Conservation (phyloP, 148 eudicot genomes). For the Silene latifolia region DNA sequence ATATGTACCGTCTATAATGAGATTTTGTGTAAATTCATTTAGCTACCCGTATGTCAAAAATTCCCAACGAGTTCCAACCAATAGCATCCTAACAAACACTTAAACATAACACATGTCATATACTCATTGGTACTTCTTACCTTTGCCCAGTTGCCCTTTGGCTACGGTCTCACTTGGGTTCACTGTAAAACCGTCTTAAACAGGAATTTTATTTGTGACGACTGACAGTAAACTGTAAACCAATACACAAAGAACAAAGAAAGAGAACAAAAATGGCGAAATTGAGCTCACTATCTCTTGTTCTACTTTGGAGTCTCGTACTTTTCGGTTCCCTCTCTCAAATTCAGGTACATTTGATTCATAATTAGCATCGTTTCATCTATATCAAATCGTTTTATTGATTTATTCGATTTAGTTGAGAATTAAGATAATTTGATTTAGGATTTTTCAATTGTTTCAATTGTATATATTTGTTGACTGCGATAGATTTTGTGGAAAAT, state of each 20-base stretch:
- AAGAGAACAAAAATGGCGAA: conserved; percentile 34
- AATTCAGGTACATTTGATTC: conserved; percentile 41
- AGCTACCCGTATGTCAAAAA: no score
- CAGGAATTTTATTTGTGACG: no score
- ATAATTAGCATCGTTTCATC: background rate
- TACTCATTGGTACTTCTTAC: background rate
- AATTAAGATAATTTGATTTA: background rate
- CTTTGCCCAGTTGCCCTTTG: no score
- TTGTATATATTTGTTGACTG: background rate
- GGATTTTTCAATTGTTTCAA: conserved; percentile 17
- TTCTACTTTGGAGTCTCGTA: conserved; percentile 34
- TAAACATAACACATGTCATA: conserved; percentile 11
- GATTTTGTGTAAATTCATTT: no score
- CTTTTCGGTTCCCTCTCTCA: conserved; percentile 52
- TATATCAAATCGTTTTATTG: background rate
- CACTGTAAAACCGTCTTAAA: no score
- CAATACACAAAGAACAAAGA: background rate
- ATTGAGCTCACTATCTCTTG: conserved; percentile 26
- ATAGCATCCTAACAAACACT: conserved; percentile 12
- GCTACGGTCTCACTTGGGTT: no score
- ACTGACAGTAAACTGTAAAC: background rate
- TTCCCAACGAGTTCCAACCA: conserved; percentile 10
- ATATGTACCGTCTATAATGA: no score
- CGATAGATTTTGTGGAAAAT: background rate
- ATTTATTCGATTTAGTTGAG: background rate